Conservation (phyloP, 2,329 filamentous ascomycete genomes). For the Cladosporium sphaerospermum region DNA sequence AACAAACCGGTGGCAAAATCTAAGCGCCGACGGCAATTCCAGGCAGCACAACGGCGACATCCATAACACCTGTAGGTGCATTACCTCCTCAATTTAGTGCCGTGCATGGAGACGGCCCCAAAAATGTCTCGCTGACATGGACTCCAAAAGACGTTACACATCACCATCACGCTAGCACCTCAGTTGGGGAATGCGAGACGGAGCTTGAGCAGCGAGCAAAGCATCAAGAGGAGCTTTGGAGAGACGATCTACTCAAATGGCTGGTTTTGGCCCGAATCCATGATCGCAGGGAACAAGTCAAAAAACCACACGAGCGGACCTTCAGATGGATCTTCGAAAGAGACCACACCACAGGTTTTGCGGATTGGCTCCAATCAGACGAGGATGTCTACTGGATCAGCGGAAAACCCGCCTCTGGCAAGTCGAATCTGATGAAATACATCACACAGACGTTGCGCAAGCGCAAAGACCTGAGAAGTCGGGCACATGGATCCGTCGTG, state of each 20-base stretch:
- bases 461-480: not conserved
- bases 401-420: not conserved
- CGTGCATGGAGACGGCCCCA: too few species aligned
- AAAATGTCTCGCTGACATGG: too few species aligned
- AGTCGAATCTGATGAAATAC: conserved; percentile 2
- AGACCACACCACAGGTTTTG: not conserved
- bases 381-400: not conserved
- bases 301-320: not conserved
- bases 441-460: not conserved
- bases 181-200: not conserved
- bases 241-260: not conserved
- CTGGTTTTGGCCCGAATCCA: not conserved
- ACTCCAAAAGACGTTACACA: not conserved
- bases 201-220: not conserved
- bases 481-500: not conserved
- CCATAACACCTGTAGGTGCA: too few species aligned
- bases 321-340: conserved; percentile 1
- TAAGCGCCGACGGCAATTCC: too few species aligned
- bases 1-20: too few species aligned
- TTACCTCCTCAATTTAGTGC: too few species aligned
- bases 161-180: not conserved
- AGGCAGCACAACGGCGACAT: too few species aligned
- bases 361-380: not conserved
- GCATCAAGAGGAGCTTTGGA: not conserved
- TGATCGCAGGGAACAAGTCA: not conserved